These are phyloP conservation scores for Geotrichum fermentans DNA, from an alignment of 1,139 yeast genomes.

Conservation along the genomic window DNA sequence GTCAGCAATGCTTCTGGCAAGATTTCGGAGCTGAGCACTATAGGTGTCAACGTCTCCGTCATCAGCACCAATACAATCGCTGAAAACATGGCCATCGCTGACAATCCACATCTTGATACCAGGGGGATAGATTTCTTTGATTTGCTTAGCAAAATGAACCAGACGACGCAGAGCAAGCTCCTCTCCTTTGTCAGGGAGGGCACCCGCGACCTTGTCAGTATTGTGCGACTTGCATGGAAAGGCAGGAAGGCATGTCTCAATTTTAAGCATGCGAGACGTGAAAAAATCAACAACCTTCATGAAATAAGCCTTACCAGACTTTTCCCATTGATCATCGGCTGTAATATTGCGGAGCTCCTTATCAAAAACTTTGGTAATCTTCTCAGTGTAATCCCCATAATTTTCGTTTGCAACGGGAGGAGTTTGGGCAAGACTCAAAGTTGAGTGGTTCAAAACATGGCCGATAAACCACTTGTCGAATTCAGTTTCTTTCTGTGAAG, in stretches of 20 bases:
- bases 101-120: slow-evolving; percentile 21
- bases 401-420: background rate
- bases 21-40: slow-evolving; percentile 10
- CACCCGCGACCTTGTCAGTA: slow-evolving; percentile 18
- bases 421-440: background rate
- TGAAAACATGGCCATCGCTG: slow-evolving; percentile 21
- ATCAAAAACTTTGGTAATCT: slow-evolving; percentile 15
- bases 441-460: slow-evolving; percentile 7
- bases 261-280: slow-evolving; percentile 8
- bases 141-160: slow-evolving; percentile 5
- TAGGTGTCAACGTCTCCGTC: slow-evolving; percentile 20
- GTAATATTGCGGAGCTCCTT: slow-evolving; percentile 16
- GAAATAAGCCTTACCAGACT: slow-evolving; percentile 13
- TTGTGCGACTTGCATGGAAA: slow-evolving; percentile 21
- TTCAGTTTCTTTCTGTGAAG: background rate
- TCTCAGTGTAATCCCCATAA: background rate
- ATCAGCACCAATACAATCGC: slow-evolving; percentile 21
- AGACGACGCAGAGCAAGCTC: slow-evolving; percentile 19
- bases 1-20: slow-evolving; percentile 13
- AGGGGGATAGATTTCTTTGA: slow-evolving; percentile 16
- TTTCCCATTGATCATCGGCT: slow-evolving; percentile 16
- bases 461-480: slow-evolving; percentile 19
- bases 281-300: slow-evolving; percentile 12
- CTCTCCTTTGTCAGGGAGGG: slow-evolving; percentile 20
- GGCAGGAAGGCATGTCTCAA: slow-evolving; percentile 21